Percentiles rank a stretch among this genome's conserved stretches.
Evolutionary conservation across 192 early-diverging fungal genomes (phyloP).

Genomic region (Kickxella alabastrina): DNA sequence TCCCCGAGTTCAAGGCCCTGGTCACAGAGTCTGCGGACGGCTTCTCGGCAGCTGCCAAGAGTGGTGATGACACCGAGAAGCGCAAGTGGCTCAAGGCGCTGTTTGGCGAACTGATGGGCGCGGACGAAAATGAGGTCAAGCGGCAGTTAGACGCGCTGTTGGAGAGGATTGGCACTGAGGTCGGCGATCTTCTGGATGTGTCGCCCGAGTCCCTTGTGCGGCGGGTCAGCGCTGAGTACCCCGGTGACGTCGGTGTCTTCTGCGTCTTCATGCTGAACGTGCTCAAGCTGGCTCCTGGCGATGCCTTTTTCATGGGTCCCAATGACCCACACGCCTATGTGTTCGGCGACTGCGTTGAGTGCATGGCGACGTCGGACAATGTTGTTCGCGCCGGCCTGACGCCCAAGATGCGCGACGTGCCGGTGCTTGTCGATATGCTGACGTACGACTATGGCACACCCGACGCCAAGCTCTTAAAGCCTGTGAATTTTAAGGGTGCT

Average conservation of each 20-base stretch:
- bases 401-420: constrained; percentile 87
- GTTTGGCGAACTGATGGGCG: constrained; percentile 63
- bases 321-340: constrained; percentile 97
- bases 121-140: constrained; percentile 46
- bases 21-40: constrained; percentile 55
- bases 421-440: constrained; percentile 84
- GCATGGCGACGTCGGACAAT: constrained; percentile 98
- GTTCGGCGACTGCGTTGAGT: constrained; percentile 95
- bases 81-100: constrained; percentile 52
- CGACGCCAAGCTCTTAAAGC: constrained; percentile 72
- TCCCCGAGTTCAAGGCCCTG: constrained; percentile 75
- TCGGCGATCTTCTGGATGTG: constrained; percentile 15
- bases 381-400: constrained; percentile 96
- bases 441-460: constrained; percentile 84
- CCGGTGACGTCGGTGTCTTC: constrained; percentile 86
- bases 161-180: constrained; percentile 29
- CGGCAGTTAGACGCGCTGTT: constrained; percentile 57
- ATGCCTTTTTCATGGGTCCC: constrained; percentile 92
- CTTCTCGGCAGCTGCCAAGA: constrained; percentile 48
- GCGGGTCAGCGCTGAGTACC: constrained; percentile 78
- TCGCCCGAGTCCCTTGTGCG: constrained; percentile 62
- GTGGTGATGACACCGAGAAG: constrained; percentile 20
- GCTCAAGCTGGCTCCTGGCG: constrained; percentile 71
- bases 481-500: constrained; percentile 51
- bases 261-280: constrained; percentile 89